A percentile compares a stretch with the other conserved stretches of the same genome.
Evolutionary conservation across 2,329 filamentous ascomycete species (phyloP).

Genomic region (Microascus cirrosus): DNA sequence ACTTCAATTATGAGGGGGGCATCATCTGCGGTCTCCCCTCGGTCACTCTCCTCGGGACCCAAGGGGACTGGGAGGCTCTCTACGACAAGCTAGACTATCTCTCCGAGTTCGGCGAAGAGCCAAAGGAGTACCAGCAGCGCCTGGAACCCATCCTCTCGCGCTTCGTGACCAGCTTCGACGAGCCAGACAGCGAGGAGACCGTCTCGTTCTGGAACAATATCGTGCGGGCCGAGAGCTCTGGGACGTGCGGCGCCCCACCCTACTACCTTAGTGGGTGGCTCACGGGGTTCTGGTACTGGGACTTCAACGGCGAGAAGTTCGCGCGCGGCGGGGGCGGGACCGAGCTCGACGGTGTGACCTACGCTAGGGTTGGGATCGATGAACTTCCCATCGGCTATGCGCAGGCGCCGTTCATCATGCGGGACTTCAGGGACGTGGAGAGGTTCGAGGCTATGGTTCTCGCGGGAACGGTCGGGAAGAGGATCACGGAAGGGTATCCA

Average conservation of each 20-base stretch:
- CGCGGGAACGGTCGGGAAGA: slow-evolving; percentile 3
- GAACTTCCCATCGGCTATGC: slow-evolving; percentile 1
- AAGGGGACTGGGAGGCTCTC: slow-evolving; percentile 27
- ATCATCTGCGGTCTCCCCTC: slow-evolving; percentile 30
- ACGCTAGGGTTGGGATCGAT: background rate
- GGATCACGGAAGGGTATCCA: slow-evolving; percentile 2
- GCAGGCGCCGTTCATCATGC: slow-evolving; percentile 2
- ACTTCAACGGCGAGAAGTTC: slow-evolving; percentile 17
- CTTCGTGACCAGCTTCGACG: slow-evolving; percentile 32
- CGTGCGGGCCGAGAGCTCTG: slow-evolving; percentile 20
- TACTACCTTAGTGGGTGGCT: slow-evolving; percentile 33
- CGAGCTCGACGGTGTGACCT: background rate
- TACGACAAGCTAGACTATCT: slow-evolving; percentile 26
- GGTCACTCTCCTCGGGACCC: slow-evolving; percentile 26
- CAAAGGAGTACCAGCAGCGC: slow-evolving; percentile 22
- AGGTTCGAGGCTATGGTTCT: slow-evolving; percentile 5
- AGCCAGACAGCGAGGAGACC: slow-evolving; percentile 18
- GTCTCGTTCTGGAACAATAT: slow-evolving; percentile 31
- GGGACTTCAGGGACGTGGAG: slow-evolving; percentile 3
- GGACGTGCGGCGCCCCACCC: slow-evolving; percentile 14
- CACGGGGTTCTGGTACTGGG: slow-evolving; percentile 34
- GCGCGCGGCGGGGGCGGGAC: background rate
- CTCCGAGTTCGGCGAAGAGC: slow-evolving; percentile 28
- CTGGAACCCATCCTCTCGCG: slow-evolving; percentile 30
- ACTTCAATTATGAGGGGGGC: slow-evolving; percentile 22